Evolutionary conservation across 768 basidiomycete species (phyloP).

Genomic region (Russula dissimulans): DNA sequence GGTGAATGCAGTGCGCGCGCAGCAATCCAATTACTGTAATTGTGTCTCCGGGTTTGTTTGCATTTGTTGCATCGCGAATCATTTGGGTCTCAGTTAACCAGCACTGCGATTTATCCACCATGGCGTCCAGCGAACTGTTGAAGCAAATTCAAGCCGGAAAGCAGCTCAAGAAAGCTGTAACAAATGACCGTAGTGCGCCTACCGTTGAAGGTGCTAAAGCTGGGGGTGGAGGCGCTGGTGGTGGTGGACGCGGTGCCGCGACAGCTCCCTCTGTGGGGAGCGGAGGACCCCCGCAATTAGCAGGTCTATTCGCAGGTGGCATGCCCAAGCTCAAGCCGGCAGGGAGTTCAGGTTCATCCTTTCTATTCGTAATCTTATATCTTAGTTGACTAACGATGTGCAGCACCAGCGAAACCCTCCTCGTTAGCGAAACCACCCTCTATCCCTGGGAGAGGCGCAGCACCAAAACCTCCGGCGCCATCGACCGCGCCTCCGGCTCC

Average conservation of each 20-base stretch:
- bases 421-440: conserved; percentile 18
- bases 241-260: conserved; percentile 30
- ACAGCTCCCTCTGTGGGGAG: conserved; percentile 23
- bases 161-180: conserved; percentile 71
- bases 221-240: conserved; percentile 28
- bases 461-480: conserved; percentile 23
- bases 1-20: background rate
- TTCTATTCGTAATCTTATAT: background rate
- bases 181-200: conserved; percentile 75
- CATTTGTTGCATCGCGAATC: background rate
- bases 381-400: background rate
- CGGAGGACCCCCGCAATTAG: conserved; percentile 70
- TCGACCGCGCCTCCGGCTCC: conserved; percentile 21
- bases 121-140: conserved; percentile 71
- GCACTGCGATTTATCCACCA: conserved; percentile 22
- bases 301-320: conserved; percentile 80
- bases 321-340: conserved; percentile 84
- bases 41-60: background rate
- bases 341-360: conserved; percentile 30
- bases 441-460: conserved; percentile 30
- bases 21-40: background rate
- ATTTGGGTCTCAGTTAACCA: background rate
- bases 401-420: conserved; percentile 20
- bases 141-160: conserved; percentile 79
- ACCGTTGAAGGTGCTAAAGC: conserved; percentile 38